Base-by-base conservation (phyloP, 495 filamentous ascomycete species). In the Penicillium tannophilum region DNA sequence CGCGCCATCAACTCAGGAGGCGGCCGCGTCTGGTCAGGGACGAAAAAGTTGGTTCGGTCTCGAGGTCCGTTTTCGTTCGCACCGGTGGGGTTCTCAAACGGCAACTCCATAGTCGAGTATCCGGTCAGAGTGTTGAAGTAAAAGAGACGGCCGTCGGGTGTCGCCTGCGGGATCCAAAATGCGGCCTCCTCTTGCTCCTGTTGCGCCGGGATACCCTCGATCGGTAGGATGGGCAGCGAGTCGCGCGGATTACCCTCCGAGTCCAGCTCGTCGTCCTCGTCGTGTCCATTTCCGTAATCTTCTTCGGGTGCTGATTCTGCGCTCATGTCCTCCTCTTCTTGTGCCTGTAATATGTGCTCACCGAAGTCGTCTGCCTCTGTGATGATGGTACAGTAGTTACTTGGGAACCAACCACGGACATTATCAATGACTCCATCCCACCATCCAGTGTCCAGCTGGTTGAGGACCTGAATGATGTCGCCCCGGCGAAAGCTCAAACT, bases 81-180 rank as follows among this genome's bases (percentile, higher is more conserved):
- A 6, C 89, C 88, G 2, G 87, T 88, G 1, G 94, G 93, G 24
- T 92, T 92, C 69, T 97, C 94, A 36, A 98, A 82, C 4, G 95
- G 94, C 58, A 98, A 78, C 63, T 98, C 94, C 85, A 90, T 92
- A 47, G 90, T 94, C 62, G 89, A 95, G 59, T 90, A 91, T 41
- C 92, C 91, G 0, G 94, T 98, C 70, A 96, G 84, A 6, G 92
- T 97, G 66, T 98, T 98, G 81, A 95, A 98, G 69, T 97, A 98
- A 70, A 92, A 98, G n/a, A 98, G 74, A 55, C 91, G 84, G 49
- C 94, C 94, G 70, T 97, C 91, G 1, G 91, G 87, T 5, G 95
- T 98, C 14, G 92, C 95, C 71, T 98, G 94, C 3, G 95, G 95
- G 65, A 98, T 97, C 94, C 94, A 98, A 70, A 94, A 98, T 51